Percentiles rank a stretch among this genome's conserved stretches.
phyloP scores from a whole-genome alignment of 768 basidiomycete genomes.

The Tulasnella sp. region DNA sequence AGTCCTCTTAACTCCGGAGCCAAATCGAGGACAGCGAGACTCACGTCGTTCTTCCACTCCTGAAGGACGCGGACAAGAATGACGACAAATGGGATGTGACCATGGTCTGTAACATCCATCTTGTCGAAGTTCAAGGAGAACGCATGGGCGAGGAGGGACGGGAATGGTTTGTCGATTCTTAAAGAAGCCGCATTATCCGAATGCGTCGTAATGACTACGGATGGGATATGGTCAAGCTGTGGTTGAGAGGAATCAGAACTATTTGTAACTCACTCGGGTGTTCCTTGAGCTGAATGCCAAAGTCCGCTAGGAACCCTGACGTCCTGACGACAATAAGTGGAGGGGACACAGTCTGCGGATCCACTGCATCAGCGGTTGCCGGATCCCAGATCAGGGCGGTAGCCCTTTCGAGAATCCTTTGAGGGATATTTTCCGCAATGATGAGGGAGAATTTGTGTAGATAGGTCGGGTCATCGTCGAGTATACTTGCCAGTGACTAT shows the following conservation, averaged over 20 bases:
- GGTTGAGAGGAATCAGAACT: not conserved
- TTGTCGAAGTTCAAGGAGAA: constrained; percentile 58
- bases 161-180: constrained; percentile 85
- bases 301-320: constrained; percentile 83
- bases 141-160: constrained; percentile 66
- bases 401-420: not conserved
- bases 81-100: constrained; percentile 83
- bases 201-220: constrained; percentile 81
- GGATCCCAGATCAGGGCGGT: constrained; percentile 23
- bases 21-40: constrained; percentile 24
- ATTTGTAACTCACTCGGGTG: constrained; percentile 55
- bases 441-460: constrained; percentile 65
- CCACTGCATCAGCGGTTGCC: constrained; percentile 47
- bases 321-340: constrained; percentile 73
- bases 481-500: constrained; percentile 46
- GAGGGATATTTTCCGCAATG: constrained; percentile 72
- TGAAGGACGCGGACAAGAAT: constrained; percentile 78
- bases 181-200: constrained; percentile 67
- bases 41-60: constrained; percentile 70
- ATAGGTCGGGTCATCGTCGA: constrained; percentile 48
- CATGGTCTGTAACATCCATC: constrained; percentile 85
- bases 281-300: constrained; percentile 83
- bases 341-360: constrained; percentile 46
- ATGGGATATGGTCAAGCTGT: not conserved
- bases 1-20: not conserved